Conservation (phyloP, 345 rosid genomes). For the Carallia pectinifolia region DNA sequence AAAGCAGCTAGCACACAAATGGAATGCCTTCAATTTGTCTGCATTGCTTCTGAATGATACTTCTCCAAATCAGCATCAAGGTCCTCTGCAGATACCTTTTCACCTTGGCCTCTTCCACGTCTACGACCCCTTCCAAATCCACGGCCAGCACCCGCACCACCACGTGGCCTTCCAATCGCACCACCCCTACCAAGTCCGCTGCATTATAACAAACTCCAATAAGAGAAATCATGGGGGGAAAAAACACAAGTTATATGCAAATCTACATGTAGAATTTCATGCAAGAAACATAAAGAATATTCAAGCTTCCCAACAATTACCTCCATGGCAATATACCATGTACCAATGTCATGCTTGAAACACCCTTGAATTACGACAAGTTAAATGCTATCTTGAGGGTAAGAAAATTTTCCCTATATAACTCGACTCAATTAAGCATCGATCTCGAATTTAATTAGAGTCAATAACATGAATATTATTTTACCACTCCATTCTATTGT, state of each 20-base stretch:
- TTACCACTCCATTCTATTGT: too few species aligned
- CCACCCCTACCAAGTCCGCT: conserved; percentile 68
- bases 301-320: too few species aligned
- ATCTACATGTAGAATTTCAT: too few species aligned
- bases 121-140: conserved; percentile 65
- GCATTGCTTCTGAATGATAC: conserved; percentile 81
- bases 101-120: conserved; percentile 63
- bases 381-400: too few species aligned
- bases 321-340: too few species aligned
- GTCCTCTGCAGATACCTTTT: conserved; percentile 86
- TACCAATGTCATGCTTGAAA: too few species aligned
- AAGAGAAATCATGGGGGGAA: background rate
- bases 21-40: conserved; percentile 44
- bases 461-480: too few species aligned
- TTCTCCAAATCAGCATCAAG: conserved; percentile 95
- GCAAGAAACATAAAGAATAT: too few species aligned
- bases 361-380: too few species aligned
- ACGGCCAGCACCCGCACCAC: conserved; percentile 44
- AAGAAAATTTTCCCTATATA: too few species aligned
- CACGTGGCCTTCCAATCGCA: conserved; percentile 48
- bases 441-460: too few species aligned
- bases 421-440: too few species aligned
- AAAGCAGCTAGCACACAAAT: conserved; percentile 16
- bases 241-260: background rate
- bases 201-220: background rate